Percentiles rank a stretch among this genome's conserved stretches.
Evolutionary conservation across 495 filamentous ascomycete species (phyloP).

Genomic region (Penicillium paradoxum): DNA sequence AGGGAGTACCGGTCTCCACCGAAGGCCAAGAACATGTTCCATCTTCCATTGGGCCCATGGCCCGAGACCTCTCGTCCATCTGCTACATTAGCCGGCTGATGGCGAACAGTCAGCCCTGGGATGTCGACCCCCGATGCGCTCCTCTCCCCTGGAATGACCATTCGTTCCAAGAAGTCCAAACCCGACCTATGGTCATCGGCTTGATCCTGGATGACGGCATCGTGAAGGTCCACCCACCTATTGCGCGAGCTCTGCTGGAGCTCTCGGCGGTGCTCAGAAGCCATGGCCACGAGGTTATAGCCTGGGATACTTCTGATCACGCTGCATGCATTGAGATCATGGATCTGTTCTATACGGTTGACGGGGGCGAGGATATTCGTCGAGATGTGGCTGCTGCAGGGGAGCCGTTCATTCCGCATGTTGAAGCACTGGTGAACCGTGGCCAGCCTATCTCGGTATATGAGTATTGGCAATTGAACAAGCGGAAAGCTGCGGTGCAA

Average conservation of each 20-base stretch:
- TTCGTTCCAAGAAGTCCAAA: slow-evolving; percentile 36
- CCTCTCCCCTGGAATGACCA: slow-evolving; percentile 44
- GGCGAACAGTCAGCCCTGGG: slow-evolving; percentile 37
- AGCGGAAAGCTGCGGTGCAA: slow-evolving; percentile 45
- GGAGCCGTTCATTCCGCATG: slow-evolving; percentile 53
- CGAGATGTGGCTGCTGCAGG: slow-evolving; percentile 42
- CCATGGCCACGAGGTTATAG: slow-evolving; percentile 45
- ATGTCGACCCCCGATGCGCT: slow-evolving; percentile 42
- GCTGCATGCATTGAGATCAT: slow-evolving; percentile 42
- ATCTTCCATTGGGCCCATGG: slow-evolving; percentile 48
- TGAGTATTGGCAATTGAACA: slow-evolving; percentile 54
- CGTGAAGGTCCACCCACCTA: slow-evolving; percentile 46
- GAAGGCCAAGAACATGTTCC: slow-evolving; percentile 53
- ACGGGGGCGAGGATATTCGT: slow-evolving; percentile 53
- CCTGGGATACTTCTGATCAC: slow-evolving; percentile 43
- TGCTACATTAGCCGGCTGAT: slow-evolving; percentile 38
- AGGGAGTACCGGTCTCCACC: slow-evolving; percentile 44
- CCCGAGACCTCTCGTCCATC: slow-evolving; percentile 38
- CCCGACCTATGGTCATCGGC: slow-evolving; percentile 41
- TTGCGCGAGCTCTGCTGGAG: slow-evolving; percentile 38
- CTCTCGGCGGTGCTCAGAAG: slow-evolving; percentile 29
- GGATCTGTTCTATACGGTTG: slow-evolving; percentile 49
- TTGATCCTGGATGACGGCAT: slow-evolving; percentile 48
- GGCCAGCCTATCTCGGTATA: slow-evolving; percentile 49
- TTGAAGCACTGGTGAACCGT: slow-evolving; percentile 42